Evolutionary conservation across 768 basidiomycete species (phyloP).

Genomic region (Boletus reticulatus): DNA sequence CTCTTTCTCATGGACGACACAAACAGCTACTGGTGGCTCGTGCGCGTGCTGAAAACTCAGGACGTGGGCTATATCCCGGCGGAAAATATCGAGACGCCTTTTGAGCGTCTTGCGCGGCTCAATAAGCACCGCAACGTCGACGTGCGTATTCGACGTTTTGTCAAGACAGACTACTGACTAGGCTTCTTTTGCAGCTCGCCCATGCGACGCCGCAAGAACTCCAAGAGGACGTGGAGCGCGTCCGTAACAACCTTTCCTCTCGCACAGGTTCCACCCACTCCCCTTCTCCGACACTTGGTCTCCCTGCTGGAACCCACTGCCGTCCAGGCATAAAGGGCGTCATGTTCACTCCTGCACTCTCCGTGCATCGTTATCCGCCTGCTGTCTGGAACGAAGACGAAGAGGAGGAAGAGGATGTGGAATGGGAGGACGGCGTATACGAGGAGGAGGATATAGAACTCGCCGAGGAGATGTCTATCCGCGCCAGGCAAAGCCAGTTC

Average conservation of each 20-base stretch:
- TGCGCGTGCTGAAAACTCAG: slow-evolving; percentile 96
- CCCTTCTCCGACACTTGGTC: slow-evolving; percentile 43
- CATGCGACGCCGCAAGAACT: slow-evolving; percentile 49
- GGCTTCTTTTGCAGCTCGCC: slow-evolving; percentile 24
- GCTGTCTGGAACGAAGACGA: slow-evolving; percentile 83
- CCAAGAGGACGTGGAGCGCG: slow-evolving; percentile 54
- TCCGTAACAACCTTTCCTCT: slow-evolving; percentile 49
- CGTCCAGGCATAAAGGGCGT: slow-evolving; percentile 47
- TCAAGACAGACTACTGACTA: background rate
- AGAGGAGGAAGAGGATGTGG: slow-evolving; percentile 50
- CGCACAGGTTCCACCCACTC: slow-evolving; percentile 50
- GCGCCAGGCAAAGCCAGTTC: slow-evolving; percentile 37
- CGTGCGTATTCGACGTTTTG: slow-evolving; percentile 46
- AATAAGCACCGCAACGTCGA: slow-evolving; percentile 98
- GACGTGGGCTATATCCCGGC: slow-evolving; percentile 99
- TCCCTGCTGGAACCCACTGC: slow-evolving; percentile 26
- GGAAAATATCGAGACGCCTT: slow-evolving; percentile 98
- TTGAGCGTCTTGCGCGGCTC: slow-evolving; percentile 89
- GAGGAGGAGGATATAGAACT: slow-evolving; percentile 67
- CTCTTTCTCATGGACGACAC: slow-evolving; percentile 96
- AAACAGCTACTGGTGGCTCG: slow-evolving; percentile 99
- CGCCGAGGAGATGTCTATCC: slow-evolving; percentile 50
- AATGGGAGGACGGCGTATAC: slow-evolving; percentile 65
- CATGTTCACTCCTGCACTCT: slow-evolving; percentile 67
- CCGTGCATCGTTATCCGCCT: slow-evolving; percentile 74